Evolutionary conservation across 768 basidiomycete genomes (phyloP).

Genomic region (Candolleomyces aberdarensis): DNA sequence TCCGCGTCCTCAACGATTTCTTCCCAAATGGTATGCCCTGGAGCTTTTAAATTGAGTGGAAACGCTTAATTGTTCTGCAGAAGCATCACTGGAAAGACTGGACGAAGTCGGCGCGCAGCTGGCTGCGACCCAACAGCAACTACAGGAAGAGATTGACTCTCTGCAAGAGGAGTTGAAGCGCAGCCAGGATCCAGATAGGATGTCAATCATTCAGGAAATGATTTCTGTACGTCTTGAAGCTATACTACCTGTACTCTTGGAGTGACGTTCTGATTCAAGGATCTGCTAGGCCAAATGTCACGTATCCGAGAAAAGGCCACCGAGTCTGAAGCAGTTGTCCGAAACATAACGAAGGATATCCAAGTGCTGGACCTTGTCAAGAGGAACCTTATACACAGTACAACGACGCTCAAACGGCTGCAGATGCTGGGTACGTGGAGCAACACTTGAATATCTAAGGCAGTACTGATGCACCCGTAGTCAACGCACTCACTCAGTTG

Average conservation of each 20-base stretch:
- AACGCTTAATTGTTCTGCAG: constrained; percentile 35
- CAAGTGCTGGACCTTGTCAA: constrained; percentile 92
- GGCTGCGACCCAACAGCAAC: constrained; percentile 60
- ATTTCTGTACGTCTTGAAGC: constrained; percentile 68
- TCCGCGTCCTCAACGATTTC: constrained; percentile 60
- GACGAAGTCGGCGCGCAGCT: constrained; percentile 69
- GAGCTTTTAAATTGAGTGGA: not conserved
- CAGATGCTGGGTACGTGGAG: constrained; percentile 83
- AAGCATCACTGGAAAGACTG: constrained; percentile 70
- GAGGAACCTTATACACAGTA: constrained; percentile 85
- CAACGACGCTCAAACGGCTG: constrained; percentile 85
- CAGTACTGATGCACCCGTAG: constrained; percentile 34
- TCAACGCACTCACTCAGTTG: constrained; percentile 78
- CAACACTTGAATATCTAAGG: not conserved
- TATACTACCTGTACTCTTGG: not conserved
- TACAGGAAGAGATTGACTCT: constrained; percentile 69
- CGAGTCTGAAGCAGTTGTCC: constrained; percentile 94
- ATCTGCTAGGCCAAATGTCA: constrained; percentile 92
- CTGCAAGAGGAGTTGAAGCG: constrained; percentile 64
- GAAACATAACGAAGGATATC: constrained; percentile 94
- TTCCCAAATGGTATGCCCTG: constrained; percentile 70
- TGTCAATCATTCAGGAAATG: constrained; percentile 93
- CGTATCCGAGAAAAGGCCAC: constrained; percentile 95
- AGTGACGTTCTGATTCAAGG: constrained; percentile 44
- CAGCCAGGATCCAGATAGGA: constrained; percentile 84